Base-by-base conservation (phyloP, 2,329 filamentous ascomycete species). In the Penicillium rolfsii region DNA sequence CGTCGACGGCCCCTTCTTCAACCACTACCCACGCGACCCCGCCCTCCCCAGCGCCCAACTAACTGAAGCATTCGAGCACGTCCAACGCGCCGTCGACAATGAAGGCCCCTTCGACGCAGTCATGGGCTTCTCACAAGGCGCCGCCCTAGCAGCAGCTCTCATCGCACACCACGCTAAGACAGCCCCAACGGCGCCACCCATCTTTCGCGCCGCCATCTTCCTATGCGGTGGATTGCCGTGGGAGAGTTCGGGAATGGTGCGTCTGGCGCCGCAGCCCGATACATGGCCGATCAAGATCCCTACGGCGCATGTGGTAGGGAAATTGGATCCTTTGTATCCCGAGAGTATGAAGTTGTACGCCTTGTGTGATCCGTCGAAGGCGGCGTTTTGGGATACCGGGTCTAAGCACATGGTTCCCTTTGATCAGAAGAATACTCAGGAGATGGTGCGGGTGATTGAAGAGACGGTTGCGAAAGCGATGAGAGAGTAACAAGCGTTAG, bases 271-370 rank as follows among this genome's bases (percentile, higher is more conserved):
- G 38, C 30, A 45, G 57, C 60, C 38, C 53, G 63, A 59, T 52
- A 62, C 55, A n/a, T 70, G 66, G 41, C 60, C 63, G 11, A 66
- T 74, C 36, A 57, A 41, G n/a, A 77, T 79, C 28, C 76, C 75
- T 3, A 78, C 77, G 16, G 72, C 75, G 12, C 73, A 79, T 70
- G 71, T 79, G 8, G 75, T 76, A 19, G 77, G 77, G 0, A 70
- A 66, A 50, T 67, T 72, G 64, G 77, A 79, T 70, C 58, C 68
- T 11, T 53, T 76, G 36, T 74, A 72, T 54, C 48, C 67, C 2
- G 59, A 70, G 26, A 63, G 73, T 6, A 59, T 76, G 65, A 67
- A 68, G 50, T 58, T 79, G 52, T 71, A 69, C 58, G 59, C 60
- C 7, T 63, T 79, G 45, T 79, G 76, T 66, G 74, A 77, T 19